These are phyloP conservation scores for Parathielavia appendiculata DNA, from an alignment of 495 filamentous ascomycete genomes.

Conservation along the genomic window DNA sequence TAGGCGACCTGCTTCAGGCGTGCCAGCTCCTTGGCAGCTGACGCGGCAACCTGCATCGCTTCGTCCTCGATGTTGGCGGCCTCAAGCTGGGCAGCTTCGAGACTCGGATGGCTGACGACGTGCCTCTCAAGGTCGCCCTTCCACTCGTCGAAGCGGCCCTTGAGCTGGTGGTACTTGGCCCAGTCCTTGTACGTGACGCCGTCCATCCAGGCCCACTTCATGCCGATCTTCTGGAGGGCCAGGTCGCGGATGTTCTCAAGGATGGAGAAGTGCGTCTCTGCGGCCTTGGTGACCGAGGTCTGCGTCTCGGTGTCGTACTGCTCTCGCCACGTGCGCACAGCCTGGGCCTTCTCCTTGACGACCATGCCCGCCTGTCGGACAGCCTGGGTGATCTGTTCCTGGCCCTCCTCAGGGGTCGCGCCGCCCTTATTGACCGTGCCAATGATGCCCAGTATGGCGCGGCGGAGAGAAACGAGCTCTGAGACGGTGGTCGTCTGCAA, in stretches of 20 bases:
- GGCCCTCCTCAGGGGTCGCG: constrained; percentile 48
- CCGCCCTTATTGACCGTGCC: constrained; percentile 42
- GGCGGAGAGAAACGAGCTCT: constrained; percentile 62
- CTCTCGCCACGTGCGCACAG: constrained; percentile 71
- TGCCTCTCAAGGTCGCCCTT: constrained; percentile 68
- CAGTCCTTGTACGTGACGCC: constrained; percentile 94
- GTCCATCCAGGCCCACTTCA: constrained; percentile 97
- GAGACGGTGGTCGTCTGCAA: constrained; percentile 60
- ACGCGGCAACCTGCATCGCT: constrained; percentile 75
- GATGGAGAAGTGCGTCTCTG: constrained; percentile 75
- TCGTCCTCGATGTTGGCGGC: constrained; percentile 64
- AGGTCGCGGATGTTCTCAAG: constrained; percentile 81
- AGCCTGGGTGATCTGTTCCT: constrained; percentile 58
- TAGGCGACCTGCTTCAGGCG: constrained; percentile 77
- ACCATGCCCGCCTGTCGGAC: constrained; percentile 67
- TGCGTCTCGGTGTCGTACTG: constrained; percentile 66
- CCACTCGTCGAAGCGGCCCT: constrained; percentile 80
- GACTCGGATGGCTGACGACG: constrained; percentile 64
- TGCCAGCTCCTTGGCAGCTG: constrained; percentile 75
- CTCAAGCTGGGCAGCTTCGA: constrained; percentile 63
- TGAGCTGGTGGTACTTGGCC: constrained; percentile 83
- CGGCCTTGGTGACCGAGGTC: constrained; percentile 62
- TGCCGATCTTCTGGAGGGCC: constrained; percentile 89
- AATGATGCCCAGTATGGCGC: constrained; percentile 59
- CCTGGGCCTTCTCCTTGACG: constrained; percentile 77